Base-by-base conservation (phyloP, 257 asterid genomes). In the Misopates orontium region DNA sequence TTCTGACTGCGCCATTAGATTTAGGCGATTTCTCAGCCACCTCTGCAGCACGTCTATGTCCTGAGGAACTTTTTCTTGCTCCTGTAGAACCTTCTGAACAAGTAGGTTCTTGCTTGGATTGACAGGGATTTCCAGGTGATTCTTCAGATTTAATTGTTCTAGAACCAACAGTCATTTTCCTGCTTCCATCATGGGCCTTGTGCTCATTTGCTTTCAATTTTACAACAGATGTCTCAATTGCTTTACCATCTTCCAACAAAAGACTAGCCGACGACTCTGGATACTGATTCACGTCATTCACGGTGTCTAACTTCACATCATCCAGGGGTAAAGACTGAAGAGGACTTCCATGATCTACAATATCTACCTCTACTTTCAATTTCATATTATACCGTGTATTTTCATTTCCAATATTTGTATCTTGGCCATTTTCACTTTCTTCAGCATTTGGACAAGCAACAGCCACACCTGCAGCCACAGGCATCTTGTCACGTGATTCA, bases 81-180 rank as follows among this genome's bases (percentile, higher is more conserved):
- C 69, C 91, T 15, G 66, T 17, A n/a, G 84, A 53, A 71, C 76
- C 82, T 70, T 87, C 97, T 18, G 81, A 66, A 22, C 77, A 71
- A 15, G 75, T 58, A 54, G 81, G 68, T 68, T 79, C 90, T 66
- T 58, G 73, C 73, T 72, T 79, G 56, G 87, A 39, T 66, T 67
- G 80, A 70, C 58, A 70, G 41, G 71, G 72, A 69, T 53, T 67
- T 55, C 47, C 68, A 51, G 77, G 72, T 62, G 79, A 77, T 69
- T 74, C 87, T 59, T 79, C 78, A 77, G 67, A 72, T 60, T 80
- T 71, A 60, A 71, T 80, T 48, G 67, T 68, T 39, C 72, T 79
- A 44, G 69, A 55, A 71, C 70, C 76, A 70, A 52, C 66, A 67
- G 60, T 66, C 45, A 24, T 62, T 69, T 64, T 74, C 80, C 71